phyloP scores from a whole-genome alignment of 495 filamentous ascomycete genomes.

The Friedmanniomyces endolithicus region DNA sequence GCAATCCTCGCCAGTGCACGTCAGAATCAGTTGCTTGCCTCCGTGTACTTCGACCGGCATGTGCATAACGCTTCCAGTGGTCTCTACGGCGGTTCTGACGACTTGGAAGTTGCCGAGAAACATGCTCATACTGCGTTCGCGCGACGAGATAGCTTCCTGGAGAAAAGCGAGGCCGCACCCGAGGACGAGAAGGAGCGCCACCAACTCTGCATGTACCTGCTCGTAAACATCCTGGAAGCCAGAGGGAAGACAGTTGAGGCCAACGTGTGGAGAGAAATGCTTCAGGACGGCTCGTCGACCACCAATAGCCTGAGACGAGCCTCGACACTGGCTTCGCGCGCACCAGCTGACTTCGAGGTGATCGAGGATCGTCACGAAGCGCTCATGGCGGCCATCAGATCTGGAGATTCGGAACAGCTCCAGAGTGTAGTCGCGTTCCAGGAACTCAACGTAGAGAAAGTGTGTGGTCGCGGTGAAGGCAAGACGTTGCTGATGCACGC shows the following conservation, averaged over 20 bases:
- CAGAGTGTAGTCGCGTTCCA: background rate
- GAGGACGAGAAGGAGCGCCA: background rate
- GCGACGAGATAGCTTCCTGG: background rate
- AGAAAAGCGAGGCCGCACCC: background rate
- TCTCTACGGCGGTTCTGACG: background rate
- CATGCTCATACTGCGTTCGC: constrained; percentile 2
- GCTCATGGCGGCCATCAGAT: constrained; percentile 1
- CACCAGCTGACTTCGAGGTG: background rate
- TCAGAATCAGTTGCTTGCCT: constrained; percentile 6
- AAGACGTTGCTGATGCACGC: constrained; percentile 12
- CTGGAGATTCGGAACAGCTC: constrained; percentile 2
- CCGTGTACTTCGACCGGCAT: constrained; percentile 5
- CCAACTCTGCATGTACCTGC: background rate
- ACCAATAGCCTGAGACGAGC: background rate
- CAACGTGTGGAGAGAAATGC: constrained; percentile 1
- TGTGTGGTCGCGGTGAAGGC: background rate
- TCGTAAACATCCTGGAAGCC: background rate
- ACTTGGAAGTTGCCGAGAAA: background rate
- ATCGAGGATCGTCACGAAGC: background rate
- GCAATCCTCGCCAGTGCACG: background rate
- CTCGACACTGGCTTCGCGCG: background rate
- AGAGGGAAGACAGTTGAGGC: constrained; percentile 1
- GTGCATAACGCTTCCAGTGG: background rate
- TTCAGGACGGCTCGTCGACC: background rate
- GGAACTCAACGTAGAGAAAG: constrained; percentile 3